Base-by-base conservation (phyloP, 2,329 filamentous ascomycete genomes). In the Pseudodiploospora longispora region DNA sequence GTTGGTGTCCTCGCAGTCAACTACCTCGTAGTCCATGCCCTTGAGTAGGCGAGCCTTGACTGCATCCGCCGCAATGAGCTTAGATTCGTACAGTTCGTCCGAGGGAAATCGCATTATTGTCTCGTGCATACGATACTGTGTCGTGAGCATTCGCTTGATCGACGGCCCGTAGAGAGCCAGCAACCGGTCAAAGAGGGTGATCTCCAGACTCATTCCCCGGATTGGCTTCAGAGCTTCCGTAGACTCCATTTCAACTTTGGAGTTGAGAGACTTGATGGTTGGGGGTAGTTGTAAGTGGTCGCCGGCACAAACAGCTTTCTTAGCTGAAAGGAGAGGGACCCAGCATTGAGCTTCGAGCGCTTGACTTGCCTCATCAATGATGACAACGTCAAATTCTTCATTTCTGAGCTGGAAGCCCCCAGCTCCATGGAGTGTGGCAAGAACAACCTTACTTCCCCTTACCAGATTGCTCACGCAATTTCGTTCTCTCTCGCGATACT, bases 121-220 rank as follows among this genome's bases (percentile, higher is more conserved):
- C 58, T 95, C 85, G 60, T 98, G 89, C 93, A 98, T 98, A 33
- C 93, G 88, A 63, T 98, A 98, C 67, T 98, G 93, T 4, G 85
- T 95, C 4, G 88, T 97, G 27, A 98, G 78, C 87, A 97, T 95
- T 41, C 86, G 76, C 69, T 97, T 97, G 67, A 98, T 89, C 4
- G 71, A 72, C 1, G 81, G 67, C 1, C 93, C 93, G 59, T 98
- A 87, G 10, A 96, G 70, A 5, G 76, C 74, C 37, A 98, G 73
- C 36, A 98, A 73, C 29, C 93, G 78, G 62, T 97, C 91, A 62
- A 98, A 98, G 30, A 98, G 72, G 0, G 93, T 97, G n/a, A 76
- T 86, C 58, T 95, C 90, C 5, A 98, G 75, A 1, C 76, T 82
- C 55, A 80, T 71, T 5, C 72, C 74, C 46, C 75, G 72, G 43